Base-by-base conservation (phyloP, 192 early-diverging fungal genomes). In the Backusella parvicylindrica region DNA sequence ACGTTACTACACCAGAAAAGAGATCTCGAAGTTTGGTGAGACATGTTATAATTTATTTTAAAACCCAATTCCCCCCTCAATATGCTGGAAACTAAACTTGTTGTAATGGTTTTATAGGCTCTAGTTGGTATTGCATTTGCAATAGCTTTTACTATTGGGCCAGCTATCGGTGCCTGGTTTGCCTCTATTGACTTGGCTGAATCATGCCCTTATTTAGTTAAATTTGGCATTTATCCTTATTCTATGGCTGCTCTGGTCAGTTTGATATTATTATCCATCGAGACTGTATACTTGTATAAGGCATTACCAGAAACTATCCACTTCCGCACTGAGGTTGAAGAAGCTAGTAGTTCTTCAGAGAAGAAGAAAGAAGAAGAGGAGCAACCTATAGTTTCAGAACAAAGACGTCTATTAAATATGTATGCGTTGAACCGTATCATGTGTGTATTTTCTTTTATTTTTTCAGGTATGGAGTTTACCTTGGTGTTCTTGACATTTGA, bases 381-480 rank as follows among this genome's bases (percentile, higher is more conserved):
- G 31, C n/a, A 47, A 7, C 37, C 35, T 12, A 18, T 70, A 0
- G 16, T 28, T 13, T 26, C 37, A 13, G 35, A 70, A 30, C 38
- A 47, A 8, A 41, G 23, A 31, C 38, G 68, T 13, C 75, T 88
- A 4, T 41, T 70, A 33, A 82, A 83, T 38, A 70, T 85, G 8
- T 77, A 82, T 11, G 75, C 83, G 11, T 89, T 99, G 36, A 91
- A 90, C 23, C 72, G 81, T 35, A 80, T 95, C 28, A 97, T 98
- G 77, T 96, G 95, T 75, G 81, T 91, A 16, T 97, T 94, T 77
- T 85, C 97, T 43, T 95, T 99, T 75, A 86, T 95, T 68, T 99
- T 98, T 76, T 94, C 94, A 2, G 97, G 98, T 1, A 97, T 99
- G 95, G 98, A 99, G 86, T 99, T 98, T 85, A 99, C 96, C 1